Base-by-base conservation (phyloP, 2,329 filamentous ascomycete genomes). In the Colletotrichum sp. region DNA sequence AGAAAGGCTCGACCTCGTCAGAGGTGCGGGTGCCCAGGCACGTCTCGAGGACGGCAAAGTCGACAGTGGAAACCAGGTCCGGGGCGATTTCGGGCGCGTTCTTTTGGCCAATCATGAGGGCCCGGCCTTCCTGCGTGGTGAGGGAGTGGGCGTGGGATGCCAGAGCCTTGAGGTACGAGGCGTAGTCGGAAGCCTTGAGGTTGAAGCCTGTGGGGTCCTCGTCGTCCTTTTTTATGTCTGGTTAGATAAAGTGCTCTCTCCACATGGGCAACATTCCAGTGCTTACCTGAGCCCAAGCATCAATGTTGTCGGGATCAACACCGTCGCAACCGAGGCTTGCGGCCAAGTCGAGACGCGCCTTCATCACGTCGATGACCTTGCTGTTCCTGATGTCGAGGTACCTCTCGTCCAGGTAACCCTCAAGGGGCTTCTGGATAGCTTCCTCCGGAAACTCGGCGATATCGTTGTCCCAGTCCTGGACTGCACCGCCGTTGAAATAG, bases 11-110 rank as follows among this genome's bases (percentile, higher is more conserved):
- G 52, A 81, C 80, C 34, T 81, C 74, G 77, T 75, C 76, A 18
- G 71, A 66, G 12, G 64, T 65, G 24, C 77, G 74, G 22, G 71
- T 71, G 30, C 71, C 73, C 16, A 77, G 70, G 73, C 81, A 87
- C 79, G 85, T 79, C 77, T 87, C 77, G 79, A 86, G 78, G 75
- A 86, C 78, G 34, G 82, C 82, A 74, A 84, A 84, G 75, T 84
- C 83, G 24, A 83, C 79, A n/a, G 72, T 68, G 28, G 74, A 76
- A 30, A 79, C 77, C 6, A 84, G 79, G 30, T 78, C 67, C 3
- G 75, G 30, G 24, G 82, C 80, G 39, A 83, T 80, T 30, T 80
- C 78, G 4, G 79, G 78, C 9, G 82, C 82, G 66, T 84, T 84
- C 79, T 84, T 84, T 65, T 84, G 83, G n/a, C 83, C 82, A 28